Base-by-base conservation (phyloP, 768 basidiomycete species). In the Mycena kentingensis region DNA sequence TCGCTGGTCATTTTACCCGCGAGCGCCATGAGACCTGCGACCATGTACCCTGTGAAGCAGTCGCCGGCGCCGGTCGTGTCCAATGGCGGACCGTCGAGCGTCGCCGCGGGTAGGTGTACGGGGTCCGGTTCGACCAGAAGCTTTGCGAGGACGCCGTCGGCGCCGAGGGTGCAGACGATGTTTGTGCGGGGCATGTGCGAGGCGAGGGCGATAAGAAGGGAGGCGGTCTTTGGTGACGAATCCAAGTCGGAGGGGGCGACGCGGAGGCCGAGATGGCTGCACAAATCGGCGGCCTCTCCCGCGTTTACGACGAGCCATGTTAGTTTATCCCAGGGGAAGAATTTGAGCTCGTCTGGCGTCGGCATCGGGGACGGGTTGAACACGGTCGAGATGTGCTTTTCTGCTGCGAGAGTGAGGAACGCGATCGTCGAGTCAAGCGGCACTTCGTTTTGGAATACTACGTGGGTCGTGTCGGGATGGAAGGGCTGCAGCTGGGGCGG, bases 1-100 rank as follows among this genome's bases (percentile, higher is more conserved):
- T 57, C 57, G 10, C 65, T 65, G 16, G 55, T 63, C 1, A 65
- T 61, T 18, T 58, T 25, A 19, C 64, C 71, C 44, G 68, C 61
- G 1, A 64, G 34, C 31, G 70, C 64, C 83, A 84, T 83, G 34
- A 85, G 66, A 0, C 78, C 80, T 12, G 74, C 70, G 13, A 83
- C 77, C 56, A 84, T 73, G 58, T 82, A 85, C 12, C 84, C 84
- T 0, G 82, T 75, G 61, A 84, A 84, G 53, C 82, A 83, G 57
- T 85, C 84, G 0, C 84, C 84, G 1, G 84, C 84, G 10, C 84
- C 84, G 0, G 84, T 85, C 3, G 82, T 84, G 60, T 85, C 83
- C 15, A 67, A 61, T 4, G 72, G 67, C 0, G 64, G 57, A 4
- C 73, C 77, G 29, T 69, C 53, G 13, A 84, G 63, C 38, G 63